Evolutionary conservation across 805 yeast species (phyloP), one percentile per base, ranked within the genome.

Genomic region (Myxozyma mucilagina): DNA sequence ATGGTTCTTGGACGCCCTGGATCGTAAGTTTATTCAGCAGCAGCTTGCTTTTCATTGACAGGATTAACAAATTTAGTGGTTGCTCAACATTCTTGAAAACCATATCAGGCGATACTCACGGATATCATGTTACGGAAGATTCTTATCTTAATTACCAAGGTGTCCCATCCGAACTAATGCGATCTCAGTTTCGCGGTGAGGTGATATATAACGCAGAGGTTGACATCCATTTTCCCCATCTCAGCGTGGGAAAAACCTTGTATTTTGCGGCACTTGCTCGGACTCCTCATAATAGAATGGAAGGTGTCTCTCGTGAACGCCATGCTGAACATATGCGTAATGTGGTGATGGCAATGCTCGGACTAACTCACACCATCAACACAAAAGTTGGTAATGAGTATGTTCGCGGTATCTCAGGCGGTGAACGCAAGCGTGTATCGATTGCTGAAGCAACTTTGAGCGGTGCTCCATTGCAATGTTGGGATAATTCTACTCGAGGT

Each of bases 1-100:
- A 88, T 87, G 57, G 92, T 87, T 8, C 76, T 87, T 48, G 93
- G 94, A 59, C 81, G 92, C 73, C 93, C 93, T 1, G 93, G 93
- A 47, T 51, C 54, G 62, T 59, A 43, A 9, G 47, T 2, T 76
- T 74, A 10, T 35, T 34, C 35, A 9, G 13, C 49, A 50, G 9
- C 34, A 18, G 31, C 34, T 43, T 36, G 38, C n/a, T n/a, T n/a
- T n/a, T n/a, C n/a, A n/a, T n/a, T n/a, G n/a, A n/a, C n/a, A n/a
- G n/a, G n/a, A n/a, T n/a, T n/a, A n/a, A n/a, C n/a, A n/a, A n/a
- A n/a, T n/a, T n/a, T n/a, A 80, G 87, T 39, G 89, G 89, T 44
- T 85, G 89, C 68, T 77, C 88, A 4, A 84, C 89, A 3, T 74
- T 84, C 55, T 75, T 85, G 67, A 84, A 84, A 69, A 75, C 86